Conservation (phyloP, 352 stramenopile genomes). For the Globisporangium spinosum region DNA sequence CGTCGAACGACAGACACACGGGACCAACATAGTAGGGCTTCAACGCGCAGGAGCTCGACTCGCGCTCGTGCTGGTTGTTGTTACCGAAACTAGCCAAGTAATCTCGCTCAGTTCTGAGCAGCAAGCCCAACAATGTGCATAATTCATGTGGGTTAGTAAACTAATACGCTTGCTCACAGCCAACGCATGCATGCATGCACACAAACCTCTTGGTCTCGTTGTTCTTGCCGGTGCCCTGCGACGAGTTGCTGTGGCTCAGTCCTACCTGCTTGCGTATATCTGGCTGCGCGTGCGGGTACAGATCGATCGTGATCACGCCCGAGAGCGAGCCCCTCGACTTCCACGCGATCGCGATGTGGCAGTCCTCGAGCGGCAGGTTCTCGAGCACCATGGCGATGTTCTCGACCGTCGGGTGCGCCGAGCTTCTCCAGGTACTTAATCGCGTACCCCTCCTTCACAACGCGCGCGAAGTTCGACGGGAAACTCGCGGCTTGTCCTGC, state of each 20-base stretch:
- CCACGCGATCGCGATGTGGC: conserved; percentile 52
- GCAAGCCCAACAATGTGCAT: not conserved
- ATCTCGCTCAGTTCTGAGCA: not conserved
- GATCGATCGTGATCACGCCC: conserved; percentile 50
- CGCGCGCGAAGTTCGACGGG: conserved; percentile 37
- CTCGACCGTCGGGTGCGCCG: conserved; percentile 32
- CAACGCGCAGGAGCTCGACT: not conserved
- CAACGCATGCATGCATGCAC: not conserved
- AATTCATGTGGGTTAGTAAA: not conserved
- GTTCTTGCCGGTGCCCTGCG: not conserved
- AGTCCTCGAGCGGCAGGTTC: conserved; percentile 61
- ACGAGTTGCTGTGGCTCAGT: not conserved
- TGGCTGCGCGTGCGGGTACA: conserved; percentile 28
- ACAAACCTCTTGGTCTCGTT: not conserved
- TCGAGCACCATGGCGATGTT: conserved; percentile 66
- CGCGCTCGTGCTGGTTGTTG: conserved; percentile 1
- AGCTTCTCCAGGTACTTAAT: conserved; percentile 71
- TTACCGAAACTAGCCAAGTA: not conserved
- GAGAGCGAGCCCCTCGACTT: conserved; percentile 50
- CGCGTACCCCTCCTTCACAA: conserved; percentile 61
- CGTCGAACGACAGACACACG: conserved; percentile 63
- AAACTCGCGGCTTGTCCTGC: conserved; percentile 40
- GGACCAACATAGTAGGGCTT: conserved; percentile 41
- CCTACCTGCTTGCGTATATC: not conserved
- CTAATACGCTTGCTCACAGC: no score